phyloP scores from a whole-genome alignment of 768 basidiomycete genomes.

The Lepiota venenata region DNA sequence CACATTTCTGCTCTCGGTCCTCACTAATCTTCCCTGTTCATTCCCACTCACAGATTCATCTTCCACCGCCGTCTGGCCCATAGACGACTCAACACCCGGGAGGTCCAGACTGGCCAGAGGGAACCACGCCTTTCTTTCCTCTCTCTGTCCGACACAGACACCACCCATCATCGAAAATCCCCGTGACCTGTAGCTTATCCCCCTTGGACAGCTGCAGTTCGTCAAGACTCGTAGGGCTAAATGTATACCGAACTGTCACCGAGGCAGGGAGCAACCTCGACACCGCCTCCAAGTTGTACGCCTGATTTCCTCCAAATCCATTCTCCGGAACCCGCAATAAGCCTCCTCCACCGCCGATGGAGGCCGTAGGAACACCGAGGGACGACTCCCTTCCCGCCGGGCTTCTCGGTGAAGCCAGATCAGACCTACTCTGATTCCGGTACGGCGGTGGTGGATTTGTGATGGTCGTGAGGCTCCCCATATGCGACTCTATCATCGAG shows the following conservation, averaged over 20 bases:
- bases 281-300: background rate
- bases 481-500: too few relatives aligned
- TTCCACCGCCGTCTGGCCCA: background rate
- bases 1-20: too few relatives aligned
- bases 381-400: too few relatives aligned
- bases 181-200: background rate
- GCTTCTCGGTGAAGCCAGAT: too few relatives aligned
- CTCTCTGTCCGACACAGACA: slow-evolving; percentile 1
- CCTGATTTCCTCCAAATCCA: too few relatives aligned
- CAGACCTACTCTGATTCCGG: background rate
- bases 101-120: slow-evolving; percentile 2
- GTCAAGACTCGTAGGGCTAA: background rate
- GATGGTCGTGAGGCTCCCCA: background rate
- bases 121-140: background rate
- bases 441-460: background rate
- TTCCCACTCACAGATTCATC: background rate
- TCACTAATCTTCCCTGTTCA: background rate
- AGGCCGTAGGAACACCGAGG: too few relatives aligned
- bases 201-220: background rate
- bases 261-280: background rate
- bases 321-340: too few relatives aligned
- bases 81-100: too few relatives aligned
- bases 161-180: slow-evolving; percentile 7
- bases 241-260: background rate
- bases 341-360: too few relatives aligned